phyloP scores from a whole-genome alignment of 108 stramenopile species.

The Cyclotella choctawhatcheeana region DNA sequence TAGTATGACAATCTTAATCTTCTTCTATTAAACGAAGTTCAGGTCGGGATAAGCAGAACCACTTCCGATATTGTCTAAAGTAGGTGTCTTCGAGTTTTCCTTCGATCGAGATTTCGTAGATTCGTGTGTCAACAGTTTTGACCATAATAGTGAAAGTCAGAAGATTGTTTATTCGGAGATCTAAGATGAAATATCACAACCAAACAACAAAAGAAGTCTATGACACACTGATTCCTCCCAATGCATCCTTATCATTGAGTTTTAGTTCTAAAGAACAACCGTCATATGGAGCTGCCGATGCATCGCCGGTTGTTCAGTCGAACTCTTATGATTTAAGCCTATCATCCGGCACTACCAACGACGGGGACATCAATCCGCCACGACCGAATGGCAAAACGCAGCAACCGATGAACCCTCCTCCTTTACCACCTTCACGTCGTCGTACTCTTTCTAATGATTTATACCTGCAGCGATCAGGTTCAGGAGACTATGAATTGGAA shows the following conservation, averaged over 20 bases:
- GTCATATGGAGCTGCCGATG: not conserved
- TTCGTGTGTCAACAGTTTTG: no score
- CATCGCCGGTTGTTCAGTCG: constrained; percentile 1
- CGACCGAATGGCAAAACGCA: not conserved
- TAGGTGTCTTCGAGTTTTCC: no score
- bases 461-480: constrained; percentile 4
- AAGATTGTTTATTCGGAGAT: no score
- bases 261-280: constrained; percentile 4
- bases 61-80: no score
- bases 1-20: no score
- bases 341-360: not conserved
- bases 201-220: no score
- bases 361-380: not conserved
- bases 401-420: constrained; percentile 14
- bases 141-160: no score
- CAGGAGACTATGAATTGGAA: constrained; percentile 6
- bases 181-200: no score
- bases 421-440: constrained; percentile 12
- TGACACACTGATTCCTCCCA: not conserved
- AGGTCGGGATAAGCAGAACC: no score
- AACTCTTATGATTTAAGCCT: constrained; percentile 10
- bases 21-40: no score
- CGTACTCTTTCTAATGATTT: constrained; percentile 1
- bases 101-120: no score
- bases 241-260: constrained; percentile 5